A percentile compares a stretch with the other conserved stretches of the same genome.
Evolutionary conservation across 2,329 filamentous ascomycete species (phyloP).

Genomic region (Epichloe festucae): DNA sequence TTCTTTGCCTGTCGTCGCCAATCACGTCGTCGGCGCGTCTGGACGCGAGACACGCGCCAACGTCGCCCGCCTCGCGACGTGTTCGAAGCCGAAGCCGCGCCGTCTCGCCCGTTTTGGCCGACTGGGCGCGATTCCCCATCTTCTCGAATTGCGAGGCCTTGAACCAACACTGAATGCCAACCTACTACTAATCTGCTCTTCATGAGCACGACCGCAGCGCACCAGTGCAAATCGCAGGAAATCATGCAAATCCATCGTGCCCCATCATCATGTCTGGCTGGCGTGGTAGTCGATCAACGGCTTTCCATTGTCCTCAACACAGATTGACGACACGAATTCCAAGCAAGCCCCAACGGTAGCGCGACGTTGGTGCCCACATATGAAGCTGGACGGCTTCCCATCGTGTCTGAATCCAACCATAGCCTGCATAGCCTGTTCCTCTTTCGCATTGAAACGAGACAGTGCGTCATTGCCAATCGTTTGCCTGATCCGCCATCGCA

Average conservation of each 20-base stretch:
- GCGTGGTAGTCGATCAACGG: no score
- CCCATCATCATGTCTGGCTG: not conserved
- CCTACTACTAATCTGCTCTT: not conserved
- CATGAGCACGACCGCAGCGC: not conserved
- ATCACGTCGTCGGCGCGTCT: not conserved
- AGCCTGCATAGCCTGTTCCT: not conserved
- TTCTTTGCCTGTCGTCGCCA: not conserved
- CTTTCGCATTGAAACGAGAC: constrained; percentile 7
- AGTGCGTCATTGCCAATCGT: not conserved
- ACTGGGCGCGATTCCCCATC: not conserved
- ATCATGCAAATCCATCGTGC: not conserved
- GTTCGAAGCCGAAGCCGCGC: not conserved
- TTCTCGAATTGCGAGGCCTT: no score
- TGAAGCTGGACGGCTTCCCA: not conserved
- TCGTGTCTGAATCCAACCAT: not conserved
- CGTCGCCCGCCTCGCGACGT: not conserved
- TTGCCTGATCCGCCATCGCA: not conserved
- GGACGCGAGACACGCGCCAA: constrained; percentile 1
- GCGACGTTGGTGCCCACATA: not conserved
- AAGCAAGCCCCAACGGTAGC: not conserved
- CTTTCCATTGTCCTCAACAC: no score
- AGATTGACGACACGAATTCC: no score
- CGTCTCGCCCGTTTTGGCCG: not conserved
- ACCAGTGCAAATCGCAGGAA: not conserved
- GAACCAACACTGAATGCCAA: no score